A percentile compares a stretch with the other conserved stretches of the same genome.
Evolutionary conservation across 2,329 filamentous ascomycete species (phyloP).

Genomic region (Talaromyces sp.): DNA sequence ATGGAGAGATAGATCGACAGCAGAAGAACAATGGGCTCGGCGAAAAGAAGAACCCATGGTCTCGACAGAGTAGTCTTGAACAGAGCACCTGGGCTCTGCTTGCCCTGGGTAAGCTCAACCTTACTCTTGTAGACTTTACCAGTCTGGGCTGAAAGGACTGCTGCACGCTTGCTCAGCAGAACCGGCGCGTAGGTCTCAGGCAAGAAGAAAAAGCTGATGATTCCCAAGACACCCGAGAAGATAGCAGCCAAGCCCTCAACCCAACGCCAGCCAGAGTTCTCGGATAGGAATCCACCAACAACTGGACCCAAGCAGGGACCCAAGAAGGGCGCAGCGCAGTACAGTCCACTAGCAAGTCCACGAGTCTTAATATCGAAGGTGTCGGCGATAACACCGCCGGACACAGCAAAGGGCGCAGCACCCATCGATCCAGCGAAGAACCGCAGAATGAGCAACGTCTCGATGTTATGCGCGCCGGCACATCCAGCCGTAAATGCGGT

Average conservation of each 20-base stretch:
- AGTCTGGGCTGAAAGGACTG: constrained; percentile 54
- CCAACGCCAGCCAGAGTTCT: constrained; percentile 66
- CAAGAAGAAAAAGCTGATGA: constrained; percentile 42
- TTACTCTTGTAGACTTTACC: constrained; percentile 38
- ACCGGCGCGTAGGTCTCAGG: constrained; percentile 65
- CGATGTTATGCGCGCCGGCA: constrained; percentile 58
- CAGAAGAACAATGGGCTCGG: constrained; percentile 69
- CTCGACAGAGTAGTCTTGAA: constrained; percentile 61
- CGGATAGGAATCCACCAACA: constrained; percentile 63
- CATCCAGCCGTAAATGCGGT: constrained; percentile 61
- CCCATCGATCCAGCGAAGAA: constrained; percentile 65
- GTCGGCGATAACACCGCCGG: constrained; percentile 60
- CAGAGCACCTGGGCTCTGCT: constrained; percentile 41
- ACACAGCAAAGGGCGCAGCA: constrained; percentile 60
- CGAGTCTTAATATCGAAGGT: constrained; percentile 54
- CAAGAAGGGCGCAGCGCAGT: constrained; percentile 65
- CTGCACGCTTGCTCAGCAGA: constrained; percentile 56
- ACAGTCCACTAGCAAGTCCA: constrained; percentile 61
- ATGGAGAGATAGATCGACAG: constrained; percentile 65
- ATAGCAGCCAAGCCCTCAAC: constrained; percentile 61
- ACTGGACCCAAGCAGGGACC: constrained; percentile 65
- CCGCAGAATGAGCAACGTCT: constrained; percentile 61
- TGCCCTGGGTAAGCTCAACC: constrained; percentile 33
- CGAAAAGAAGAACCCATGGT: constrained; percentile 70
- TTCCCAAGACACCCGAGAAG: constrained; percentile 62